A percentile compares a stretch with the other conserved stretches of the same genome.
Conservation (phyloP, 176 grass and related monocot genomes). For the Leersia perrieri region DNA sequence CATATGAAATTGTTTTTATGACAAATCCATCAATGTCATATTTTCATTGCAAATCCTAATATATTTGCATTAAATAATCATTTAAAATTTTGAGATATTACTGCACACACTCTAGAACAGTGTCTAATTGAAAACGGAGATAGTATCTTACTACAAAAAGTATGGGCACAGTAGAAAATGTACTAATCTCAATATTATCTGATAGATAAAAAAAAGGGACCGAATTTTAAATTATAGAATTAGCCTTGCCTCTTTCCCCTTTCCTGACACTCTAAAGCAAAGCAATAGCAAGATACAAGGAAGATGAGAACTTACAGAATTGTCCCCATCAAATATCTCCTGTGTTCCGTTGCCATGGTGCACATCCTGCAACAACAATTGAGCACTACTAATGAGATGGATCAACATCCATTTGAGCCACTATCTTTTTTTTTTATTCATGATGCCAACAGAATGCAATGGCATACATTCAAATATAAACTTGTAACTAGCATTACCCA, state of each 20-base stretch:
- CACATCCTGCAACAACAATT: constrained; percentile 73
- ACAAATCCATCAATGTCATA: too few relatives aligned
- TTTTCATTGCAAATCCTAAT: too few relatives aligned
- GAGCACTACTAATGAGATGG: constrained; percentile 11
- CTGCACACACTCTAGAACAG: too few relatives aligned
- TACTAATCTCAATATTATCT: not conserved
- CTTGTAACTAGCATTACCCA: constrained; percentile 66
- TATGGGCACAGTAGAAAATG: not conserved
- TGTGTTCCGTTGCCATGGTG: constrained; percentile 99
- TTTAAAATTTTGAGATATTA: too few relatives aligned
- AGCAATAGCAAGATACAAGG: constrained; percentile 8
- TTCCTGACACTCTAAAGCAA: not conserved
- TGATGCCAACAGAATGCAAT: constrained; percentile 3
- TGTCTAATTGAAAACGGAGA: too few relatives aligned
- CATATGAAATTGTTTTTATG: too few relatives aligned
- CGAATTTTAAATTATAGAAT: not conserved
- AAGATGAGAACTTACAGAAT: constrained; percentile 63
- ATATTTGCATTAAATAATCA: too few relatives aligned
- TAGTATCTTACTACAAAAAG: not conserved
- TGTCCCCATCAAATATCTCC: constrained; percentile 85
- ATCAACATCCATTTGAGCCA: not conserved
- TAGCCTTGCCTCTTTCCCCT: not conserved
- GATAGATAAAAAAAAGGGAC: not conserved
- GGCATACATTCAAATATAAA: constrained; percentile 29
- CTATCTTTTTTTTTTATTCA: not conserved